These are phyloP conservation scores for Trebouxiophyceae sp. DNA, from an alignment of 163 green algal genomes.

Conservation along the genomic window DNA sequence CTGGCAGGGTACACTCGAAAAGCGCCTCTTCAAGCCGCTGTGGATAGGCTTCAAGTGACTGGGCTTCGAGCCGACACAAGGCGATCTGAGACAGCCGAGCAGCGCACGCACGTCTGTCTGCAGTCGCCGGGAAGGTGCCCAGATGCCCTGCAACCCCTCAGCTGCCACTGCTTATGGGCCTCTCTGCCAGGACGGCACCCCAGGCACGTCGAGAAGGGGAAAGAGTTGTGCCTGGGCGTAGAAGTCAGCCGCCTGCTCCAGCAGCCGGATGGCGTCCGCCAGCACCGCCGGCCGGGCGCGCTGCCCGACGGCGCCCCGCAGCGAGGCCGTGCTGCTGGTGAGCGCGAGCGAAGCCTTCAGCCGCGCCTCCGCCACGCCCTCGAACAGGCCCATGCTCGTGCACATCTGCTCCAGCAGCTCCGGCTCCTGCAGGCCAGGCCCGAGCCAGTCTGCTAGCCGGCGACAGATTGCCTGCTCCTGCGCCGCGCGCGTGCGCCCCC, in stretches of 20 bases:
- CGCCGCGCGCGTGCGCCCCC: too few species aligned
- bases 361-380: conserved; percentile 11
- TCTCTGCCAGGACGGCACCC: too few species aligned
- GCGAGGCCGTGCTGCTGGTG: not conserved
- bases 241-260: conserved; percentile 15
- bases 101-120: too few species aligned
- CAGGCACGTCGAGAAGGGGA: not conserved
- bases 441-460: not conserved
- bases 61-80: too few species aligned
- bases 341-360: conserved; percentile 8
- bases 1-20: too few species aligned
- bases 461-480: too few species aligned
- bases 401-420: conserved; percentile 48
- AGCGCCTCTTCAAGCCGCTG: too few species aligned
- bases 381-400: conserved; percentile 6
- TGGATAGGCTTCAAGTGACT: too few species aligned
- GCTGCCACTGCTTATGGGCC: too few species aligned
- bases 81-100: too few species aligned
- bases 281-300: not conserved
- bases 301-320: not conserved
- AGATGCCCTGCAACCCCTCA: too few species aligned
- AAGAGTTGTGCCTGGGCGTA: conserved; percentile 8
- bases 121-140: too few species aligned
- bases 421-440: conserved; percentile 37
- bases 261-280: conserved; percentile 8